phyloP scores from a whole-genome alignment of 148 eudicot species.

The Rhododendron mucronatum region DNA sequence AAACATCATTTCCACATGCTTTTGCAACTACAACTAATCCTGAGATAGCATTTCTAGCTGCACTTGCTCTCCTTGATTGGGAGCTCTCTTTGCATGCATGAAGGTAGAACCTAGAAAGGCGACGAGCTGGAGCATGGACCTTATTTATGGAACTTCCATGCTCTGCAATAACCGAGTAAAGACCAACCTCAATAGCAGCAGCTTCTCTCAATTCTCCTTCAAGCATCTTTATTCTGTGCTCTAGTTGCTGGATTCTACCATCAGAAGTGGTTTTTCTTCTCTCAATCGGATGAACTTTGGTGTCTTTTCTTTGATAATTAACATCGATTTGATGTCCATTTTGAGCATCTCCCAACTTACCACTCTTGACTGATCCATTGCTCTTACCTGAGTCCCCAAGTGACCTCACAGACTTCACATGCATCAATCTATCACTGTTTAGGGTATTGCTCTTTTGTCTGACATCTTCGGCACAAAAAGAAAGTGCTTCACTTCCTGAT shows the following conservation, averaged over 20 bases:
- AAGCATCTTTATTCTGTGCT: constrained; percentile 52
- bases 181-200: constrained; percentile 75
- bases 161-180: constrained; percentile 85
- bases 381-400: constrained; percentile 41
- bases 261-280: constrained; percentile 36
- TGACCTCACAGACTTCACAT: constrained; percentile 68
- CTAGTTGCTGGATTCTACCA: constrained; percentile 49
- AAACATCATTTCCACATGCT: constrained; percentile 98
- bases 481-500: neutral
- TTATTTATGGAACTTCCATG: constrained; percentile 89
- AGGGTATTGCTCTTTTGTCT: neutral
- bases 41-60: constrained; percentile 70
- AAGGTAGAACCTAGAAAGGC: constrained; percentile 83
- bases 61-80: constrained; percentile 48
- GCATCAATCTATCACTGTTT: constrained; percentile 32
- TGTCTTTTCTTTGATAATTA: constrained; percentile 25
- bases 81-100: constrained; percentile 56
- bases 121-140: constrained; percentile 96
- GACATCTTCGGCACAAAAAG: constrained; percentile 10
- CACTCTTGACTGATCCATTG: constrained; percentile 38
- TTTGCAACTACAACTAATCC: constrained; percentile 82
- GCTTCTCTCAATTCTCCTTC: constrained; percentile 89
- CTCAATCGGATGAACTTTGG: constrained; percentile 32
- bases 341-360: constrained; percentile 13
- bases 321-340: constrained; percentile 10